Conservation (phyloP, 2,329 filamentous ascomycete genomes). For the Fusarium sp. region DNA sequence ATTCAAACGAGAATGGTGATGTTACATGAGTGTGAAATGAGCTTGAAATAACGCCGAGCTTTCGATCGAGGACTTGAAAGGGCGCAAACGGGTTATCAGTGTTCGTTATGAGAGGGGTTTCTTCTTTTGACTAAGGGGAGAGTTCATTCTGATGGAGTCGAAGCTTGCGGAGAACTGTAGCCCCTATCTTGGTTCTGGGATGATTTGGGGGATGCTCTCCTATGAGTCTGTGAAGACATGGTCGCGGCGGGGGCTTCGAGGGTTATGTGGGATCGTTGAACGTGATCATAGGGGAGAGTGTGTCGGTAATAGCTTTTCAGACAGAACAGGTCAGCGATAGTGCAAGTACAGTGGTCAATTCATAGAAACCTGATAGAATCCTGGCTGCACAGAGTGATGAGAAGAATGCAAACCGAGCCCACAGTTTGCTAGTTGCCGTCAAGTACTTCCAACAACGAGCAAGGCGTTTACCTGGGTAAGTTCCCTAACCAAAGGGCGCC, state of each 20-base stretch:
- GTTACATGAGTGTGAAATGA: rapidly evolving
- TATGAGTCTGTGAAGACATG: neutral
- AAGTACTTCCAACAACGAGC: too few species aligned
- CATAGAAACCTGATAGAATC: too few species aligned
- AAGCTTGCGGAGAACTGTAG: neutral
- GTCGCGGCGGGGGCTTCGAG: neutral
- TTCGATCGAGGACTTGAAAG: too few species aligned
- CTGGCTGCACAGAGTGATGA: neutral
- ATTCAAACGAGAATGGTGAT: rapidly evolving
- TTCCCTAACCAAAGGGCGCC: rapidly evolving
- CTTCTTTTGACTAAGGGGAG: neutral
- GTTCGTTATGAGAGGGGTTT: too few species aligned
- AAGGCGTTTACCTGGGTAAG: neutral
- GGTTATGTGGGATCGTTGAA: too few species aligned
- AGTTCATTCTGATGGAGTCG: rapidly evolving
- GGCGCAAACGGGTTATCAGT: neutral
- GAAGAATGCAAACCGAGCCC: neutral
- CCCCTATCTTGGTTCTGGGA: neutral
- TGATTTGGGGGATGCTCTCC: too few species aligned
- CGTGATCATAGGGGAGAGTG: neutral
- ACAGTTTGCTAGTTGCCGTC: neutral
- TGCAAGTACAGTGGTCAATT: rapidly evolving
- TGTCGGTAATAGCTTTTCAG: neutral
- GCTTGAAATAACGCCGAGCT: neutral
- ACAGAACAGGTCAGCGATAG: neutral